These are phyloP conservation scores for Eleusine coracana DNA, from an alignment of 176 grass and related monocot species.

Conservation along the genomic window DNA sequence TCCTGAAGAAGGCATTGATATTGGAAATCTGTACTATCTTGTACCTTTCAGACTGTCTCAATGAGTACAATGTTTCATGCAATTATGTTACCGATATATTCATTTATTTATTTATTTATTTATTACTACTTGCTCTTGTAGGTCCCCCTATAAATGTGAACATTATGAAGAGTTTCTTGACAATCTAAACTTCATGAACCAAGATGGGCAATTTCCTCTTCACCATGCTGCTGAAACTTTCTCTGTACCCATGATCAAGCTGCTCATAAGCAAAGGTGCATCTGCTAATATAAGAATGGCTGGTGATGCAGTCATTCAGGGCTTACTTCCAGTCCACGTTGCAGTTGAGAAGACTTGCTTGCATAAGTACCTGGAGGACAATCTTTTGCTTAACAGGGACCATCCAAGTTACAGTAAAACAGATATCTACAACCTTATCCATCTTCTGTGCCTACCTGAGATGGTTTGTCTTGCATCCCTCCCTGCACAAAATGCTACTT, in stretches of 20 bases:
- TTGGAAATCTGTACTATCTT: conserved; percentile 3
- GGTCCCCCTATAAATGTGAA: too few species aligned
- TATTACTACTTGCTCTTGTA: neutral
- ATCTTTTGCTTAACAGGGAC: neutral
- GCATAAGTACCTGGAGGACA: neutral
- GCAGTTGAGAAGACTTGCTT: conserved; percentile 41
- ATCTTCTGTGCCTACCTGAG: conserved; percentile 40
- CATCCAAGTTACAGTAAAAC: neutral
- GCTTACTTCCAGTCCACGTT: conserved; percentile 41
- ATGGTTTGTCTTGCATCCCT: conserved; percentile 26
- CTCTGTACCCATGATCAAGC: conserved; percentile 31
- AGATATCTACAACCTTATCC: conserved; percentile 38
- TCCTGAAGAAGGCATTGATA: neutral
- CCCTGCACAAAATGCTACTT: neutral
- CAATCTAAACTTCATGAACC: conserved; percentile 24
- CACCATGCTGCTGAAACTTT: conserved; percentile 34
- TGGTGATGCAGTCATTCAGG: neutral
- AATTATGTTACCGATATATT: neutral
- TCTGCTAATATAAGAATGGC: conserved; percentile 17
- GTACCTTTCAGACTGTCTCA: neutral
- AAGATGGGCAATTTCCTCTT: conserved; percentile 22
- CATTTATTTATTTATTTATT: too few species aligned
- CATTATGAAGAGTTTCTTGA: neutral
- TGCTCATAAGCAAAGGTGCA: conserved; percentile 6
- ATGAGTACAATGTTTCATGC: neutral